A percentile compares a stretch with the other conserved stretches of the same genome.
phyloP scores from a whole-genome alignment of 768 basidiomycete species.

The Serendipita sp. region DNA sequence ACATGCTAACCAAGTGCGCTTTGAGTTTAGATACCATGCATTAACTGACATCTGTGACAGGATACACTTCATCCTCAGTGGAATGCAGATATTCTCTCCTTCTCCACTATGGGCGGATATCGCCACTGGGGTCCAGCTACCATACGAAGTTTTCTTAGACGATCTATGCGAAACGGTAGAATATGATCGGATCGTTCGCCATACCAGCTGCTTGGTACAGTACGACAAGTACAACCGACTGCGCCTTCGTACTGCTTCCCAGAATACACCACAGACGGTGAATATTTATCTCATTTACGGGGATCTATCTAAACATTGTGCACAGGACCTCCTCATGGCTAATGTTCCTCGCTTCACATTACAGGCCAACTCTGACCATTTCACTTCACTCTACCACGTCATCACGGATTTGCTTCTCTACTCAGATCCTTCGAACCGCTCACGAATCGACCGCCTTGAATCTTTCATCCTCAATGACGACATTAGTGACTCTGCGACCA shows the following conservation, averaged over 20 bases:
- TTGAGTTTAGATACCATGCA: too few relatives aligned
- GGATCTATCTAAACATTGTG: background rate
- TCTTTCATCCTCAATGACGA: conserved; percentile 76
- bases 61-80: conserved; percentile 60
- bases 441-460: conserved; percentile 60
- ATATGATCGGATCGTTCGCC: conserved; percentile 81
- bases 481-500: conserved; percentile 58
- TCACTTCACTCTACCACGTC: conserved; percentile 69
- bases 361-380: conserved; percentile 66
- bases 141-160: conserved; percentile 84
- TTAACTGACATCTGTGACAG: conserved; percentile 22
- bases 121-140: conserved; percentile 39
- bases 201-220: conserved; percentile 68
- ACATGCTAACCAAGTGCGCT: conserved; percentile 65
- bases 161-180: conserved; percentile 60
- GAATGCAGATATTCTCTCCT: conserved; percentile 81
- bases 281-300: background rate
- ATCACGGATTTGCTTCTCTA: conserved; percentile 81
- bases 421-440: conserved; percentile 70
- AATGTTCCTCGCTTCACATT: conserved; percentile 78
- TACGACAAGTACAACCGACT: conserved; percentile 94
- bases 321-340: conserved; percentile 64
- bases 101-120: background rate
- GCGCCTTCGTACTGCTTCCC: conserved; percentile 42
- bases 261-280: conserved; percentile 1